Percentiles rank a stretch among this genome's conserved stretches.
phyloP scores from a whole-genome alignment of 805 yeast genomes.

The Huiozyma sinensis region DNA sequence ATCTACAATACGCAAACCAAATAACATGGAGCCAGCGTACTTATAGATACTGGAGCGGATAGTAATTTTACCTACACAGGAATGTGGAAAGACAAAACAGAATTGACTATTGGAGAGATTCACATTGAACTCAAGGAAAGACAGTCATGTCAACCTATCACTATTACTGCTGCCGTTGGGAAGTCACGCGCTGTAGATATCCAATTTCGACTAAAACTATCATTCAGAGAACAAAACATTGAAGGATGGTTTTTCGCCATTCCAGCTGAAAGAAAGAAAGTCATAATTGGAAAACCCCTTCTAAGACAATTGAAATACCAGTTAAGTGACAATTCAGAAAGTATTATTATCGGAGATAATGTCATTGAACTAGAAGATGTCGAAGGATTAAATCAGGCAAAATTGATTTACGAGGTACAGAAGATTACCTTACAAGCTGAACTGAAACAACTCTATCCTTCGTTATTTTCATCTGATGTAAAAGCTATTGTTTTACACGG shows the following conservation, averaged over 20 bases:
- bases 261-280: neutral
- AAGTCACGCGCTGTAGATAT: neutral
- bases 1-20: too few species aligned
- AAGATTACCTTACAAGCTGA: neutral
- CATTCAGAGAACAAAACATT: neutral
- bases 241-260: neutral
- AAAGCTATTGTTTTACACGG: neutral
- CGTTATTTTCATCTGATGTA: neutral
- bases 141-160: neutral
- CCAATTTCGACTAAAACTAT: neutral
- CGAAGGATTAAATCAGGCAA: neutral
- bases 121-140: too few species aligned
- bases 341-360: neutral
- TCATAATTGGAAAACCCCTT: constrained; percentile 1
- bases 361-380: neutral
- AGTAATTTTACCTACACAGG: too few species aligned
- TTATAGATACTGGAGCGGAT: too few species aligned
- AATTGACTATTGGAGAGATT: too few species aligned
- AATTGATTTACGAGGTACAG: neutral
- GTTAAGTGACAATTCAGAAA: neutral
- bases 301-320: neutral
- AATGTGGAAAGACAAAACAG: too few species aligned
- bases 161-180: neutral
- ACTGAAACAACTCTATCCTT: neutral
- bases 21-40: neutral